A percentile compares a stretch with the other conserved stretches of the same genome.
These are phyloP conservation scores for Calonectria pteridis DNA, from an alignment of 2,329 filamentous ascomycete genomes.

Conservation along the genomic window DNA sequence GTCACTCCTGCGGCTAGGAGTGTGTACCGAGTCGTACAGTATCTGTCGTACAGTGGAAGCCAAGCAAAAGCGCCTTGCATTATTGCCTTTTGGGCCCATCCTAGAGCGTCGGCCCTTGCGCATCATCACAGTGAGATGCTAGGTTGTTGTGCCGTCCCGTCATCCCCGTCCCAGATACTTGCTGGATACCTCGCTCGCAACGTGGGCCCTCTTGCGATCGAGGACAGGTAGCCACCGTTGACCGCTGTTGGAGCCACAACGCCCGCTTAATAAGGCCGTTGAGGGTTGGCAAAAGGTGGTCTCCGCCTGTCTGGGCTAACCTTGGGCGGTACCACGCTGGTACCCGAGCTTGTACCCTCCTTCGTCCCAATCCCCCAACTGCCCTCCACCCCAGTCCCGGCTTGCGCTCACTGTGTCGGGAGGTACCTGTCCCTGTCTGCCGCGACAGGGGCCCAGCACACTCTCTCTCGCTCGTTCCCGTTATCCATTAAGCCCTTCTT, in stretches of 20 bases:
- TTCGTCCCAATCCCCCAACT: not conserved
- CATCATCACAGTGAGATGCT: not conserved
- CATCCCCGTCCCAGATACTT: too few relatives aligned
- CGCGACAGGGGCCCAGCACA: slow-evolving; percentile 37
- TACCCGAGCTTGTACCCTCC: not conserved
- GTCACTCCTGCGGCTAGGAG: not conserved
- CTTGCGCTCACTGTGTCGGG: slow-evolving; percentile 12
- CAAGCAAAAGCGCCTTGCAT: not conserved
- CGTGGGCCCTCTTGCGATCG: not conserved
- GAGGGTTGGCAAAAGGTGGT: not conserved
- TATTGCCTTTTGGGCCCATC: not conserved
- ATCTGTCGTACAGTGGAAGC: not conserved
- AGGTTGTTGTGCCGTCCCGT: not conserved
- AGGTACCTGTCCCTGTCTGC: slow-evolving; percentile 18
- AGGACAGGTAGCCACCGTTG: not conserved
- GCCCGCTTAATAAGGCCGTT: slow-evolving; percentile 9
- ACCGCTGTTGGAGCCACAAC: not conserved
- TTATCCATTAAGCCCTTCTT: slow-evolving; percentile 23
- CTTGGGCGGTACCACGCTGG: not conserved
- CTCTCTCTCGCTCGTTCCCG: slow-evolving; percentile 24
- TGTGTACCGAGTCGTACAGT: slow-evolving; percentile 1
- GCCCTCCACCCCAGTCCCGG: not conserved
- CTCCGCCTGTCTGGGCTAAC: not conserved
- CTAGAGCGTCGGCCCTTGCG: not conserved
- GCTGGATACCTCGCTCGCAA: not conserved